Evolutionary conservation across 129 eudicot species (phyloP).

Genomic region (Arctium minus): DNA sequence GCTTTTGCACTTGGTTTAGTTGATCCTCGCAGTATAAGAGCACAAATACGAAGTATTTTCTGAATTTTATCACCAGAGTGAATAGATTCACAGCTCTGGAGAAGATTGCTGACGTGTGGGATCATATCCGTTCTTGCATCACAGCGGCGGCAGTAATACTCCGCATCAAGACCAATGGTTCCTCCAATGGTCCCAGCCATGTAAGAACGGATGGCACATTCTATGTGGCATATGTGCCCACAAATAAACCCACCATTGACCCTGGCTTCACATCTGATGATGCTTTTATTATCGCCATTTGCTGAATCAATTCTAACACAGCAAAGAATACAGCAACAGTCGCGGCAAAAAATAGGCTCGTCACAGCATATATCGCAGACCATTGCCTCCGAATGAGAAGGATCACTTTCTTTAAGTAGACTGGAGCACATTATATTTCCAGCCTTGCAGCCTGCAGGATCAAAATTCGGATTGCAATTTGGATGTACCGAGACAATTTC

Average conservation of each 20-base stretch:
- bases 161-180: constrained; percentile 67
- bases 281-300: constrained; percentile 33
- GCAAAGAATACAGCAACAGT: constrained; percentile 88
- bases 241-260: constrained; percentile 46
- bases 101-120: constrained; percentile 44
- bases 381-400: constrained; percentile 30
- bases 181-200: constrained; percentile 98
- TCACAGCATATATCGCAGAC: constrained; percentile 75
- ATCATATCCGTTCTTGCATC: constrained; percentile 75
- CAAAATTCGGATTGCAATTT: constrained; percentile 28
- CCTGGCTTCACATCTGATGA: constrained; percentile 59
- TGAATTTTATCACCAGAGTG: constrained; percentile 41
- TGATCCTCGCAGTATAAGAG: constrained; percentile 58
- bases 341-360: constrained; percentile 70
- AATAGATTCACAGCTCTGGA: constrained; percentile 42
- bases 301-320: constrained; percentile 31
- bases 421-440: constrained; percentile 69
- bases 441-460: constrained; percentile 54
- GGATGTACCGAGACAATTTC: constrained; percentile 22
- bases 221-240: constrained; percentile 77
- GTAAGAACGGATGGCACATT: constrained; percentile 72
- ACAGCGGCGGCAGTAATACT: constrained; percentile 85
- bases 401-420: constrained; percentile 32
- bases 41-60: constrained; percentile 50
- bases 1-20: constrained; percentile 42